phyloP scores from a whole-genome alignment of 2,329 filamentous ascomycete species.

The Pseudophaeomoniella oleicola region DNA sequence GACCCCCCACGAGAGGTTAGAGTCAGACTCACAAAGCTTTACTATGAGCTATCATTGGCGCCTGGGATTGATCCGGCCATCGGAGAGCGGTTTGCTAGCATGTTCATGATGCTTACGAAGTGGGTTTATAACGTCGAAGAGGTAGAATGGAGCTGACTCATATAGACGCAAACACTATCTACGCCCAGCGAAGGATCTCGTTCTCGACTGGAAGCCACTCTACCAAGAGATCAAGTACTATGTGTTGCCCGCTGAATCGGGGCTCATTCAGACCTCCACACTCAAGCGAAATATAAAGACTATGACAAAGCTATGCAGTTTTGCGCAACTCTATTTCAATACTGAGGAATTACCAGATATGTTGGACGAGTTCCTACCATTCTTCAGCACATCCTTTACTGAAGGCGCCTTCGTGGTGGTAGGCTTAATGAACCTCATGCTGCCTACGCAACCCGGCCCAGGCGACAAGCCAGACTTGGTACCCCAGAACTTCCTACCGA shows the following conservation, averaged over 20 bases:
- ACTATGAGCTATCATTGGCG: constrained; percentile 84
- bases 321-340: constrained; percentile 85
- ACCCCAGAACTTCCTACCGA: constrained; percentile 78
- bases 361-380: constrained; percentile 66
- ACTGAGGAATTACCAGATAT: constrained; percentile 70
- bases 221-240: constrained; percentile 88
- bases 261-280: constrained; percentile 45
- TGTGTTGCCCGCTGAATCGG: constrained; percentile 71
- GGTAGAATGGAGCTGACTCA: constrained; percentile 13
- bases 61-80: constrained; percentile 73
- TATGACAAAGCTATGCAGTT: constrained; percentile 76
- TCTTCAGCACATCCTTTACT: constrained; percentile 85
- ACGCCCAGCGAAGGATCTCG: constrained; percentile 76
- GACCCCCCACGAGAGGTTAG: constrained; percentile 78
- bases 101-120: constrained; percentile 95
- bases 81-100: constrained; percentile 83
- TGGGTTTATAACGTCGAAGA: constrained; percentile 28
- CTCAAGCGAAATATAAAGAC: constrained; percentile 55
- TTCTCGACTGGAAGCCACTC: constrained; percentile 81
- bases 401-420: constrained; percentile 89
- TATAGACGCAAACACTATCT: constrained; percentile 85
- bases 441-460: constrained; percentile 71
- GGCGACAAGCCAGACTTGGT: constrained; percentile 59
- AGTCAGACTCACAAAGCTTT: constrained; percentile 72
- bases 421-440: constrained; percentile 69